A percentile compares a stretch with the other conserved stretches of the same genome.
These are phyloP conservation scores for Aureobasidium subglaciale DNA, from an alignment of 2,329 filamentous ascomycete genomes.

Conservation along the genomic window DNA sequence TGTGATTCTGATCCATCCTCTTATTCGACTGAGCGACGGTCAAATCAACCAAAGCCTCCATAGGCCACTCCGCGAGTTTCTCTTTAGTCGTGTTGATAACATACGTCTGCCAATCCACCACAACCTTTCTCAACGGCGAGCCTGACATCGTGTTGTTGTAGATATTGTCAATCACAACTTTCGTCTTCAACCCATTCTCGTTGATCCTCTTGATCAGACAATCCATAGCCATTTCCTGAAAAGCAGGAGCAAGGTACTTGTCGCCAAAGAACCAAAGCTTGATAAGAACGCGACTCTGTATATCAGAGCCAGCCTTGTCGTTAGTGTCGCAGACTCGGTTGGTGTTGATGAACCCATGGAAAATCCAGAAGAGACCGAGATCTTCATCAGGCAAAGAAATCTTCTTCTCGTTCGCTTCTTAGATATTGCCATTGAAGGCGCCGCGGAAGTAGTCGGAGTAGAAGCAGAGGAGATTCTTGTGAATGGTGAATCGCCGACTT, in stretches of 20 bases:
- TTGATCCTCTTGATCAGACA: neutral
- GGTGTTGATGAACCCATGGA: neutral
- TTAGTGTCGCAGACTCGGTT: neutral
- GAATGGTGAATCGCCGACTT: neutral
- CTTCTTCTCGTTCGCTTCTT: neutral
- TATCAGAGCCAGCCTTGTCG: too few relatives aligned
- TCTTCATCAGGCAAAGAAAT: neutral
- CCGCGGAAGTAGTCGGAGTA: neutral
- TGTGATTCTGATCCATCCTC: fast-evolving
- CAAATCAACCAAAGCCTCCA: neutral
- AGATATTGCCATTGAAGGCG: neutral
- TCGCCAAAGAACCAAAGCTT: neutral
- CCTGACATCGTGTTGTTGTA: neutral
- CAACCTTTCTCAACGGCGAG: neutral
- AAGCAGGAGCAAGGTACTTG: neutral
- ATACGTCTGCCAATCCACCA: neutral
- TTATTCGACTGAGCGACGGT: neutral
- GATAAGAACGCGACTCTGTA: neutral
- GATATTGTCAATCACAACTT: neutral
- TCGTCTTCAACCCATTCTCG: neutral
- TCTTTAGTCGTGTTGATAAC: neutral
- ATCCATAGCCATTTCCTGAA: neutral
- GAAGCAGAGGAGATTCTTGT: neutral
- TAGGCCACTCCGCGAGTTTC: neutral
- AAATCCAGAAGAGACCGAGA: neutral